Base-by-base conservation (phyloP, 768 basidiomycete genomes). In the Cubamyces sp. region DNA sequence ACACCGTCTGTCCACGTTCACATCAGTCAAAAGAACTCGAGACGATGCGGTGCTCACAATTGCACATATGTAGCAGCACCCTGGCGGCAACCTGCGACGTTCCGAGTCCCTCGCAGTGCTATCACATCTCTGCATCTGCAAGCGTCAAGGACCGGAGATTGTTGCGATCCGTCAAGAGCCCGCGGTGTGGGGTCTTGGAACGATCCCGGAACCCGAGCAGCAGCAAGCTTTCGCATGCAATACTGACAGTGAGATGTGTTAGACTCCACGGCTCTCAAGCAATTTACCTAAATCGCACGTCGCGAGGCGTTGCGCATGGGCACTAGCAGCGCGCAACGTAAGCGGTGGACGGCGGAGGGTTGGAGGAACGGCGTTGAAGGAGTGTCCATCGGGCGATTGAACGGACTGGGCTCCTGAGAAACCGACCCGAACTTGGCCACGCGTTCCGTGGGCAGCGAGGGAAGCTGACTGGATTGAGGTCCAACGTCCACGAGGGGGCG, bases 21-120 rank as follows among this genome's bases (percentile, higher is more conserved):
- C 41, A 63, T 63, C 62, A 63, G 57, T 63, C 62, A 58, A 54
- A 63, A 59, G 58, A 63, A 39, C 62, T 62, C 56, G 26, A 54
- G 37, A 41, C 43, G 25, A 41, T 26, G 45, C 62, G 47, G 62
- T 63, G 62, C 62, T 58, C 50, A 62, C 61, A 16, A 42, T 14
- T 18, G 30, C 23, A 45, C 34, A n/a, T n/a, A 26, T 26, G 16
- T 55, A 48, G 23, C 54, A 45, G 48, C 41, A 15, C 15, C 3
- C 23, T 56, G 40, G 54, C 54, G 54, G 60, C 60, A 41, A 50
- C 28, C 34, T 56, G 53, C 19, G 46, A 59, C 18, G 18, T 47
- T 50, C 62, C 57, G 62, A 50, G 52, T 57, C 30, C 41, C 53
- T 53, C 57, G 57, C 61, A 62, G 18, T 41, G 40, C 54, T 43